Percentiles rank a stretch among this genome's conserved stretches.
Evolutionary conservation across 805 yeast species (phyloP).

Genomic region (Schwanniomyces vanrijiae): DNA sequence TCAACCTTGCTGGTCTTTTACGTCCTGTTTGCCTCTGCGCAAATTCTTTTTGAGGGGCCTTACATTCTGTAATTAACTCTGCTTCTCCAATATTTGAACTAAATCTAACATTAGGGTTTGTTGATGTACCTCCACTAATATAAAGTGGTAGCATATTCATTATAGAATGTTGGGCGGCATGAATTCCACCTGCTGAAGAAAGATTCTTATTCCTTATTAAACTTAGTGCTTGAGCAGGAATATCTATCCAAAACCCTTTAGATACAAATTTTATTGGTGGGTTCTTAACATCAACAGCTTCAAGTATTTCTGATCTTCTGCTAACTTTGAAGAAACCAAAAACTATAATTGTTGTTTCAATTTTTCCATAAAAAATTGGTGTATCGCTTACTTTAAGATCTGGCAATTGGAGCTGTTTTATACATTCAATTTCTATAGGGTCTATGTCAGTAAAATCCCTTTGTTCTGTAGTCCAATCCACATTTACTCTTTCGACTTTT

Average conservation of each 20-base stretch:
- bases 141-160: constrained; percentile 76
- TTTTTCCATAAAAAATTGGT: constrained; percentile 75
- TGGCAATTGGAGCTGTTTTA: constrained; percentile 52
- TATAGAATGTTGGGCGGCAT: constrained; percentile 91
- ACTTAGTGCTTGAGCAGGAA: constrained; percentile 66
- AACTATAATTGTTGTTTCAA: constrained; percentile 71
- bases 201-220: constrained; percentile 56
- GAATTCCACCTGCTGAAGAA: constrained; percentile 88
- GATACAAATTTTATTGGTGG: constrained; percentile 74
- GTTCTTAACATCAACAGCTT: constrained; percentile 87
- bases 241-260: constrained; percentile 90
- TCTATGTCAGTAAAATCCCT: constrained; percentile 93
- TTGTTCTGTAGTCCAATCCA: constrained; percentile 91
- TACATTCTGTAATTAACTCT: constrained; percentile 90
- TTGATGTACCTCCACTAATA: constrained; percentile 66
- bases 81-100: constrained; percentile 32
- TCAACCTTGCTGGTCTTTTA: constrained; percentile 81
- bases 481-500: constrained; percentile 82
- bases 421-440: constrained; percentile 68
- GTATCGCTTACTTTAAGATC: constrained; percentile 26
- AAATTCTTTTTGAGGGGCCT: constrained; percentile 96
- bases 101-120: constrained; percentile 31
- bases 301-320: constrained; percentile 73
- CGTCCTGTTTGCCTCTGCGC: constrained; percentile 70
- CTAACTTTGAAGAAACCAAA: constrained; percentile 93